phyloP scores from a whole-genome alignment of 768 basidiomycete genomes.

The Xerocomellus amylosporus region DNA sequence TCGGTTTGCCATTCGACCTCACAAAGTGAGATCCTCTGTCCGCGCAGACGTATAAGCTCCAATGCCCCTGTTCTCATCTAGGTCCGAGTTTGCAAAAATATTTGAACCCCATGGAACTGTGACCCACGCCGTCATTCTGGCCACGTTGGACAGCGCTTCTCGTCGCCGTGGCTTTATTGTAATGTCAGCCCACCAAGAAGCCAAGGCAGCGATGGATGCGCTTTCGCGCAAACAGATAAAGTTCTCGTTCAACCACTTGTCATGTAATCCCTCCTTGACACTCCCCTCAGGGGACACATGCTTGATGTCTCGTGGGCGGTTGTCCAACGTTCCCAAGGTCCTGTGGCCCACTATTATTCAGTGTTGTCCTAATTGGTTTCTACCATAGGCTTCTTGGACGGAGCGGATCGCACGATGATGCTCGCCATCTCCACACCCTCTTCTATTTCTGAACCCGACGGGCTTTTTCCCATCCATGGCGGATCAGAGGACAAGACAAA shows the following conservation, averaged over 20 bases:
- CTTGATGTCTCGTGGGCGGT: conserved; percentile 87
- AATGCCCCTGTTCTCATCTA: conserved; percentile 8
- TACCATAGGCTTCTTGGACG: conserved; percentile 68
- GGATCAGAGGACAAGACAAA: conserved; percentile 32
- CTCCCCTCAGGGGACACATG: conserved; percentile 54
- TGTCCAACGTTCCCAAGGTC: conserved; percentile 82
- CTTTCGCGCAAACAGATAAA: conserved; percentile 69
- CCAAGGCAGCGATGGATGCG: conserved; percentile 61
- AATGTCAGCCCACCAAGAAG: conserved; percentile 72
- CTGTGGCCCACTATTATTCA: background rate
- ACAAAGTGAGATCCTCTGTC: conserved; percentile 53
- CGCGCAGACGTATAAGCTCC: background rate
- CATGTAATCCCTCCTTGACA: background rate
- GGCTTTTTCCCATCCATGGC: conserved; percentile 22
- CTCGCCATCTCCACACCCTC: conserved; percentile 47
- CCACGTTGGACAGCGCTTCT: conserved; percentile 80
- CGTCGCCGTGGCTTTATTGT: conserved; percentile 82
- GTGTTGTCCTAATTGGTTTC: conserved; percentile 3
- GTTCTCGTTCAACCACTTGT: conserved; percentile 37
- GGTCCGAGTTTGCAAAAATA: conserved; percentile 55
- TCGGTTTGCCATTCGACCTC: conserved; percentile 78
- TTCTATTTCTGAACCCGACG: conserved; percentile 28
- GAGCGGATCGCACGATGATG: conserved; percentile 70
- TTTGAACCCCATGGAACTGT: conserved; percentile 69
- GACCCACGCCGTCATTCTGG: conserved; percentile 74